Conservation (phyloP, 306 rosid genomes). For the Vigna reflexopilosa region DNA sequence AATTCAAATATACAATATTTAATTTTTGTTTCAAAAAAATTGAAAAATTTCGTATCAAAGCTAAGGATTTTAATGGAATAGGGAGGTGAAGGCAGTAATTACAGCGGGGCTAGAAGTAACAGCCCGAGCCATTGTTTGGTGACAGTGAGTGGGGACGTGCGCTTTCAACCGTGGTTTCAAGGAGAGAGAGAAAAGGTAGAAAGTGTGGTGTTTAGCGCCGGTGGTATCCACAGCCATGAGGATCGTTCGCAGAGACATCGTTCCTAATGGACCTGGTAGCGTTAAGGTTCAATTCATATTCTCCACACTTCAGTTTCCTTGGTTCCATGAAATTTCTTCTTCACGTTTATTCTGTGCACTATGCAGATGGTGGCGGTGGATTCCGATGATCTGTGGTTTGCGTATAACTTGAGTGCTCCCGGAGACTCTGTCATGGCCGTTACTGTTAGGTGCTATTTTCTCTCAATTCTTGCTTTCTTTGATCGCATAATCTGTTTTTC, state of each 20-base stretch:
- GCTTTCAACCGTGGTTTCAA: not conserved
- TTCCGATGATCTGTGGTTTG: conserved; percentile 94
- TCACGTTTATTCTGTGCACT: conserved; percentile 25
- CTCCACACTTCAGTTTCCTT: not conserved
- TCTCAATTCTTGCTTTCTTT: not conserved
- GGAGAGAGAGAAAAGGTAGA: not conserved
- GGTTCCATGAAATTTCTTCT: not conserved
- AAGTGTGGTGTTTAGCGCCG: not conserved
- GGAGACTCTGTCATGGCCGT: conserved; percentile 88
- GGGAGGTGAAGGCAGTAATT: too few species aligned
- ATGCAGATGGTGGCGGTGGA: conserved; percentile 90
- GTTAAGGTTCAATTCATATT: conserved; percentile 68
- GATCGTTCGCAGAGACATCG: conserved; percentile 78
- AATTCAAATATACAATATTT: too few species aligned
- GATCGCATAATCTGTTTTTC: not conserved
- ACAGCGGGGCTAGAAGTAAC: too few species aligned
- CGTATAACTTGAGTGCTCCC: conserved; percentile 82
- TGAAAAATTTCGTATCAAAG: too few species aligned
- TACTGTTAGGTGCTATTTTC: conserved; percentile 73
- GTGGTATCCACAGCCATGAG: conserved; percentile 47
- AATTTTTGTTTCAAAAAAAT: too few species aligned
- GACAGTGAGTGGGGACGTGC: not conserved
- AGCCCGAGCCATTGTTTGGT: not conserved
- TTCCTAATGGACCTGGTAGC: conserved; percentile 84
- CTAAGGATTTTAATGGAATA: too few species aligned